A percentile compares a stretch with the other conserved stretches of the same genome.
Conservation (phyloP, 2,329 filamentous ascomycete genomes). For the Apiospora rasikravindrae region DNA sequence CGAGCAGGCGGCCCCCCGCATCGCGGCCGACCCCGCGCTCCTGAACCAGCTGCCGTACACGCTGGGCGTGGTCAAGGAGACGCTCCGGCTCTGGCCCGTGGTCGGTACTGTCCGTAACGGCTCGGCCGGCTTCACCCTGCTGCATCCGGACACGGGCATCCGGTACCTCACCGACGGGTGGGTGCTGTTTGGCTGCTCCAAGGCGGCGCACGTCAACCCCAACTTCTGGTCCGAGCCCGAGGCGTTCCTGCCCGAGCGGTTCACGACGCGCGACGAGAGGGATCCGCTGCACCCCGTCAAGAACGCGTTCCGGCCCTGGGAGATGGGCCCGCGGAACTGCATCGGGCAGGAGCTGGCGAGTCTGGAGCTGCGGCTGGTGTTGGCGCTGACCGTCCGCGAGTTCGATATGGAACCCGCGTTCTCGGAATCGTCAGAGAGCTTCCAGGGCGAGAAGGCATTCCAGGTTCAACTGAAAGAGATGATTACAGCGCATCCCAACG, state of each 20-base stretch:
- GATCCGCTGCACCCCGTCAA: slow-evolving; percentile 32
- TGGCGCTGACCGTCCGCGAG: slow-evolving; percentile 54
- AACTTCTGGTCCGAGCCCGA: slow-evolving; percentile 55
- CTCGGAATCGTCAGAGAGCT: slow-evolving; percentile 39
- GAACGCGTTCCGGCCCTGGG: slow-evolving; percentile 43
- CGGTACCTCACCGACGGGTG: slow-evolving; percentile 47
- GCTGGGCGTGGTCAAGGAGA: slow-evolving; percentile 57
- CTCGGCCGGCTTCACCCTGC: slow-evolving; percentile 42
- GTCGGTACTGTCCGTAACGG: slow-evolving; percentile 46
- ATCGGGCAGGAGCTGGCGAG: slow-evolving; percentile 47
- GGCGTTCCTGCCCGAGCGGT: slow-evolving; percentile 50
- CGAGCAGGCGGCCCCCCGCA: slow-evolving; percentile 39
- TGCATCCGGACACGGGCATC: slow-evolving; percentile 47
- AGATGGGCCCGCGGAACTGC: slow-evolving; percentile 43
- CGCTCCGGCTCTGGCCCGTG: slow-evolving; percentile 54
- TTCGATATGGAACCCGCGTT: slow-evolving; percentile 52
- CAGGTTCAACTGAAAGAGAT: slow-evolving; percentile 27
- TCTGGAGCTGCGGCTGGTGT: slow-evolving; percentile 55
- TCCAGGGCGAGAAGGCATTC: slow-evolving; percentile 41
- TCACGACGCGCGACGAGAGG: slow-evolving; percentile 42
- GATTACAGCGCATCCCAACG: background rate
- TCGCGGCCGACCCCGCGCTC: slow-evolving; percentile 48
- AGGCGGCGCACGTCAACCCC: slow-evolving; percentile 38
- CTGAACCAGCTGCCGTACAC: slow-evolving; percentile 58
- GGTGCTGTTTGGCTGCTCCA: slow-evolving; percentile 30